Percentiles rank a stretch among this genome's conserved stretches.
phyloP scores from a whole-genome alignment of 768 basidiomycete species.

The Macrolepiota fuliginosa region DNA sequence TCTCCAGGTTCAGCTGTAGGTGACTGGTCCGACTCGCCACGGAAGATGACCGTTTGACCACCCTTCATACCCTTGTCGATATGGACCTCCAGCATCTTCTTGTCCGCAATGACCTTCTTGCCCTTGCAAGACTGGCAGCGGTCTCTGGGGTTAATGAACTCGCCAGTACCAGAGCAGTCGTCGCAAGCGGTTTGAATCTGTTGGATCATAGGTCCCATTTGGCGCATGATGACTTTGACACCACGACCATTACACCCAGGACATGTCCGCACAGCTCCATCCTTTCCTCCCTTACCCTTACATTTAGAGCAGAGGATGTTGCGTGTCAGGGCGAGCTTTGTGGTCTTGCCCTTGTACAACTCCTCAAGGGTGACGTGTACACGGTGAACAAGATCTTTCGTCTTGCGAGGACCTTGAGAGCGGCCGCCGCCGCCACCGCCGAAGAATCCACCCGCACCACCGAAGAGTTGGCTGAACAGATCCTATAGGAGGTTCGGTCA shows the following conservation, averaged over 20 bases:
- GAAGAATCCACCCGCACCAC: conserved; percentile 80
- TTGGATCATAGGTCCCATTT: conserved; percentile 99
- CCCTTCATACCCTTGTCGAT: conserved; percentile 98
- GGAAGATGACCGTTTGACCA: conserved; percentile 85
- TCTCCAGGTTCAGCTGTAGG: conserved; percentile 90
- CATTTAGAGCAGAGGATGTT: conserved; percentile 93
- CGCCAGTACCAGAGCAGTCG: conserved; percentile 92
- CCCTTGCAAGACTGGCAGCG: conserved; percentile 91
- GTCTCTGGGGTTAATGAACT: conserved; percentile 92
- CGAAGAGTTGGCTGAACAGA: conserved; percentile 95
- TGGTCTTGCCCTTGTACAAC: conserved; percentile 97
- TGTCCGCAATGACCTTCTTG: conserved; percentile 91
- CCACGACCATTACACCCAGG: conserved; percentile 82
- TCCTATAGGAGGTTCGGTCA: conserved; percentile 48
- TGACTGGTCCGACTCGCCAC: conserved; percentile 90
- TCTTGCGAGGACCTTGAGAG: conserved; percentile 79
- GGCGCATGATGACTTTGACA: conserved; percentile 85
- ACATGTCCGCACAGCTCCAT: conserved; percentile 88
- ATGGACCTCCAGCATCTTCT: conserved; percentile 96
- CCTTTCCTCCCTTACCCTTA: conserved; percentile 96
- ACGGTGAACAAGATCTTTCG: conserved; percentile 97
- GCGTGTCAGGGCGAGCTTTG: conserved; percentile 94
- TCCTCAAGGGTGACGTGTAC: conserved; percentile 97
- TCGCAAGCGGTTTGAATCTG: conserved; percentile 95
- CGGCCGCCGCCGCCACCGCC: conserved; percentile 68